Base-by-base conservation (phyloP, 495 filamentous ascomycete genomes). In the Daldinia loculata region DNA sequence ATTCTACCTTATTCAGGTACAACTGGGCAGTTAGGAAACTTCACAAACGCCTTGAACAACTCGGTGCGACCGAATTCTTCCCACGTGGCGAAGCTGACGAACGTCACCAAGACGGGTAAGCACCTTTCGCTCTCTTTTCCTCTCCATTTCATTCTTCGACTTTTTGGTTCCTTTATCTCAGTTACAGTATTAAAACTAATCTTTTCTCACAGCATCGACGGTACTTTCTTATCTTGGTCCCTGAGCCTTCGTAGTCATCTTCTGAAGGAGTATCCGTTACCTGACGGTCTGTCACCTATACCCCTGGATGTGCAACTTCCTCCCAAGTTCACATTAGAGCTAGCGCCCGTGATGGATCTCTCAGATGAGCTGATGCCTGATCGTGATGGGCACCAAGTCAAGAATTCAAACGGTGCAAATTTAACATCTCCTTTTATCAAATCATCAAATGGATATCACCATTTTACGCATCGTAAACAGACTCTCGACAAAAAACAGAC, bases 11-110 rank as follows among this genome's bases (percentile, higher is more conserved):
- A 22, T 32, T 38, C 51, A 96, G 93, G 76, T 98, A 94, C 81
- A 98, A 98, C 81, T 97, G 91, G 89, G 94, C 94, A 22, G 89
- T 89, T 29, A 86, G 93, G 50, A 98, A 97, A 81, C 82, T 99
- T 30, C 88, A 92, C 76, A 94, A 92, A 74, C 86, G 95, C 43
- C 84, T 99, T 26, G 71, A 91, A 39, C 95, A 98, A 77, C 85
- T 99, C 6, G 94, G 95, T 1, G 96, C 92, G 5, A 84, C 85
- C 48, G 90, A 95, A 63, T 85, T 94, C 67, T 91, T 90, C 71
- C 87, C 87, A 24, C 84, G 89, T 45, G 95, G 92, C 2, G 95
- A 98, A 77, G 93, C 89, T 41, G 96, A 99, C 77, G 93, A 97
- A 67, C 92, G 94, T 74, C 92, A 97, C 86, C 86, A 90, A 39